Conservation (phyloP, 306 rosid species). For the Sophora flavescens region DNA sequence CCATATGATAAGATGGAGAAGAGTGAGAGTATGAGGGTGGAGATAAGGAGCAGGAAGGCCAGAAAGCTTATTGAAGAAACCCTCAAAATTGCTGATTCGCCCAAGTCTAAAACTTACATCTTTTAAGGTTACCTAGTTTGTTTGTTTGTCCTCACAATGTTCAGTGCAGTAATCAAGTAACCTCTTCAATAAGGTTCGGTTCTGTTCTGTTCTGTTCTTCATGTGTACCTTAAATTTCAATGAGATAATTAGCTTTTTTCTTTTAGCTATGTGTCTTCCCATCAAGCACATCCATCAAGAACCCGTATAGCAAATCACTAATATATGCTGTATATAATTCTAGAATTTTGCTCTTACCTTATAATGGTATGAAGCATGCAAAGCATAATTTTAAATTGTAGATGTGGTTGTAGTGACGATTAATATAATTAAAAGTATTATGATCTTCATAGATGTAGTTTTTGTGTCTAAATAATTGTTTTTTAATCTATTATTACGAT, state of each 20-base stretch:
- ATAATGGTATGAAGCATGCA: conserved; percentile 17
- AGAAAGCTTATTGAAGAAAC: conserved; percentile 80
- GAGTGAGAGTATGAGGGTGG: conserved; percentile 98
- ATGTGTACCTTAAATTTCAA: conserved; percentile 7
- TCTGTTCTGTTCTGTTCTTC: not conserved
- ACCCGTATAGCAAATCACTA: not conserved
- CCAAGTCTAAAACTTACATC: conserved; percentile 60
- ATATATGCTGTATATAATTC: not conserved
- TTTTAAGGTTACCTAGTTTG: conserved; percentile 47
- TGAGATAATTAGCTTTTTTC: not conserved
- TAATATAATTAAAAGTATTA: too few species aligned
- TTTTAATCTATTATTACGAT: too few species aligned
- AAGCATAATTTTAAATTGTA: not conserved
- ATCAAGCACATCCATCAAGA: not conserved
- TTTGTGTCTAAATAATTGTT: too few species aligned
- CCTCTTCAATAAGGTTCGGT: conserved; percentile 3
- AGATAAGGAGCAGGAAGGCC: conserved; percentile 90
- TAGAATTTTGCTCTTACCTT: not conserved
- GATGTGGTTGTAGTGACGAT: too few species aligned
- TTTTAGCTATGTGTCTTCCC: not conserved
- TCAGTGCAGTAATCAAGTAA: conserved; percentile 4
- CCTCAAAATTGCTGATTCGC: conserved; percentile 83
- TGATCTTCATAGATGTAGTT: too few species aligned
- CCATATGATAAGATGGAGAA: conserved; percentile 86
- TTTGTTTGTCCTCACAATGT: not conserved